Evolutionary conservation across 129 eudicot species (phyloP), one percentile per base, ranked within the genome.

Genomic region (Glebionis coronaria): DNA sequence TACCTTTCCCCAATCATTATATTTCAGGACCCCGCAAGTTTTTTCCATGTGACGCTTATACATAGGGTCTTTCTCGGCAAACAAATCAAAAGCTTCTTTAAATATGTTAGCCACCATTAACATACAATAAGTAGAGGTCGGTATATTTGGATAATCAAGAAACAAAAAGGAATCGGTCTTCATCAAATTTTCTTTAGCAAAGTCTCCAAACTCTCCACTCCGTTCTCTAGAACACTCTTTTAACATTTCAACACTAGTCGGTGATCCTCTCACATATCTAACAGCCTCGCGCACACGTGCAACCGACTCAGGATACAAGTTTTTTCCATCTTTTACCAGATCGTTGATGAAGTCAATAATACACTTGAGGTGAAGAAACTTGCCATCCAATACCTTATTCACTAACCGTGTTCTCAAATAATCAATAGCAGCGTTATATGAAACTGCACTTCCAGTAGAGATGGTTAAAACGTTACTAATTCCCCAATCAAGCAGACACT

Each of bases 351-450:
- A 51, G 19, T 67, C 71, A 67, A 51, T 47, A 16, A 67, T 28
- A 18, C 71, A 67, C 31, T 52, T 67, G 18, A 67, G 50, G 61
- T 56, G 71, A 67, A 67, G 31, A 67, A 29, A 31, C 61, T 18
- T 67, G 28, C 50, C 50, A 51, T 51, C 71, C 47, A 67, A 67
- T 60, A 51, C 50, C 12, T 3, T 12, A 51, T 67, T 29, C 35
- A 0, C 13, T 18, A 67, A 3, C 12, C 31, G 18, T 29, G 27
- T 4, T 11, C 71, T 44, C 16, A 51, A 16, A 67, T 52, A 67
- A 5, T 15, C 13, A 51, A 67, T 11, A 3, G 61, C 71, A 31
- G 31, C 61, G 12, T 67, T 61, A 67, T 67, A 14, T 25, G 19
- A 31, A 35, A 50, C 11, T 18, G 15, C 49, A 16, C 19, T 52